Evolutionary conservation across 176 grass and related monocot species (phyloP), one percentile per base, ranked within the genome.

Genomic region (Themeda triandra): DNA sequence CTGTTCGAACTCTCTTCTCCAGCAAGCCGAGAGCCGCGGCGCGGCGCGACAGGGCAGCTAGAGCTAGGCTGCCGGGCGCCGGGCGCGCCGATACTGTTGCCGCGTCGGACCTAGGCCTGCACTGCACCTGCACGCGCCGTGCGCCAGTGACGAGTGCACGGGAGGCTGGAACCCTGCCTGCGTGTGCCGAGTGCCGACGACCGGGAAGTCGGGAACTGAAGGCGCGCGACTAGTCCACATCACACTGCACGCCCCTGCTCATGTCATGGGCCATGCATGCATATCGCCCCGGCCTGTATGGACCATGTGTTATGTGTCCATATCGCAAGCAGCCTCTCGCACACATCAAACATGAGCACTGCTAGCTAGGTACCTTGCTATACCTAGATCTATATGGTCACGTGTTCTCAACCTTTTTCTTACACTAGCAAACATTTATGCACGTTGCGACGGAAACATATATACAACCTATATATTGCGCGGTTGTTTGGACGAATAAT

Each of bases 81-180:
- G 70, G 60, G n/a, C 54, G 40, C 84, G 69, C 42, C 75, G 60
- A 84, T 36, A 62, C 76, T 89, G 87, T 85, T 89, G 69, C 40
- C 51, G 44, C 69, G 60, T 41, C 45, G 62, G 65, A 39, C 4
- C 33, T 35, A 35, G 33, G 33, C 33, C 33, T 35, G 33, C 33
- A 35, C 63, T 53, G 41, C 74, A 14, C 41, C 63, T 53, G 41
- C 74, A 14, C 41, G 12, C 23, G 59, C 24, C 59, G 60, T 14
- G 39, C 39, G 69, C 24, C 15, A 40, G 63, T 21, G 71, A 8
- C 31, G 63, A 2, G 28, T 66, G 63, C 28, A 31, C 28, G 28
- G 21, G 54, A 56, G 48, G 4, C 45, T 17, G 14, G 14, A 14
- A 19, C 49, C 21, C 6, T n/a, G n/a, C 1, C 56, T 60, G 23